Base-by-base conservation (phyloP, 2,329 filamentous ascomycete genomes). In the Fusarium abutilonis region DNA sequence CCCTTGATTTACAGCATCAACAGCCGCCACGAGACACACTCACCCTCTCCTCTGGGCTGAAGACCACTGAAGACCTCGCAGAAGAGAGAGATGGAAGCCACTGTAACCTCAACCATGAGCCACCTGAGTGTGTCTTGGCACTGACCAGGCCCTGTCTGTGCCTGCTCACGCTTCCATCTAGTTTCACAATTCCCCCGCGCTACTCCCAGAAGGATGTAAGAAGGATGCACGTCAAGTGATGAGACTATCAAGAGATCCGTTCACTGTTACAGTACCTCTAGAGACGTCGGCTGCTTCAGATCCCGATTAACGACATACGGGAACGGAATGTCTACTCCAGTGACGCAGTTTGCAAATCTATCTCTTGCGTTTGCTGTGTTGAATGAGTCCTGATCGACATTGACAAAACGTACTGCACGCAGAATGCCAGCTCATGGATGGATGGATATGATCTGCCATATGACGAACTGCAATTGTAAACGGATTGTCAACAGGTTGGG, bases 111-210 rank as follows among this genome's bases (percentile, higher is more conserved):
- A 35, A 53, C 51, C 19, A 14, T 14, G 40, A 46, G 41, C 46
- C 51, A 64, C 52, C 56, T 8, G 23, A 26, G 6, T 52, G 52
- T 55, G 35, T 35, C 62, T 66, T 66, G 62, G 62, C 62, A 47
- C 19, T 45, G 49, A 40, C 56, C 47, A 46, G 41, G 45, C 39
- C 29, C 31, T 42, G 19, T 19, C 19, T 21, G 43, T 47, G 50
- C 41, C 50, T 53, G 44, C 50, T 42, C 54, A 59, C 48, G 32
- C 36, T 45, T 48, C 52, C 47, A 63, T 54, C 40, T 47, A 45
- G 62, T 65, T 65, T 65, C 62, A 66, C 36, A 40, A 17, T 21
- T 34, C 23, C 32, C 28, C 56, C 43, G 42, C 57, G 41, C 35
- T 48, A 53, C 52, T 31, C 55, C 40, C 17, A 42, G 42, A 41